Base-by-base conservation (phyloP, 2,329 filamentous ascomycete species). In the Helicocarpus griseus region DNA sequence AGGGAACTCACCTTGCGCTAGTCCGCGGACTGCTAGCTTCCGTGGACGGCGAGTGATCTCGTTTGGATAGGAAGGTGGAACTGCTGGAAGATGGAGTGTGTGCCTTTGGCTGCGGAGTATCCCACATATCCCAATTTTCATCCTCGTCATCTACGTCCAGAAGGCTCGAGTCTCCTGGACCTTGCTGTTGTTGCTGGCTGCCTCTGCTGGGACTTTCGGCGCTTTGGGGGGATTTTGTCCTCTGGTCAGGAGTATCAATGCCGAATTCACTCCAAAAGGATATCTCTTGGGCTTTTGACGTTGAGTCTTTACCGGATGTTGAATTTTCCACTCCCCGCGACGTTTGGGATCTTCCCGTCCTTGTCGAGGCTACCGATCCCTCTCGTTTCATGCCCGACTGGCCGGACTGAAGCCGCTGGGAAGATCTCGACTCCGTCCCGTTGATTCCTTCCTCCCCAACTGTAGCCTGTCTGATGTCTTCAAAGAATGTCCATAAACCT, bases 401-500 rank as follows among this genome's bases (percentile, higher is more conserved):
- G 8, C 65, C 65, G 52, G 58, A 36, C 60, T 60, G 57, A 56
- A 61, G 35, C n/a, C 60, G 56, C 44, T 66, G 60, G 54, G 64
- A 57, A 51, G 63, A 60, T 53, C 70, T 58, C 54, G 69, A 63
- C 54, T 69, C 67, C 31, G 71, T 71, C 39, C 81, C 83, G 54
- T 76, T 82, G 56, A 89, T 81, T 14, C 83, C 87, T 71, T 98
- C 93, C 50, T 98, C 93, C 22, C 93, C 93, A 5, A 98, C 89
- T 0, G 93, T 95, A 13, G 91, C 94, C 69, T 97, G 93, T 58
- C 90, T 80, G 45, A 98, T 82, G 64, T 98, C 93, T 66, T 97
- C 93, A 54, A 95, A 82, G 69, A 98, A 98, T 1, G 88, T 95
- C 82, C 87, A 90, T 46, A 98, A 73, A 1, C 93, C 91, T 48